phyloP scores from a whole-genome alignment of 208 protist species.

The Trypanosoma theileri region DNA sequence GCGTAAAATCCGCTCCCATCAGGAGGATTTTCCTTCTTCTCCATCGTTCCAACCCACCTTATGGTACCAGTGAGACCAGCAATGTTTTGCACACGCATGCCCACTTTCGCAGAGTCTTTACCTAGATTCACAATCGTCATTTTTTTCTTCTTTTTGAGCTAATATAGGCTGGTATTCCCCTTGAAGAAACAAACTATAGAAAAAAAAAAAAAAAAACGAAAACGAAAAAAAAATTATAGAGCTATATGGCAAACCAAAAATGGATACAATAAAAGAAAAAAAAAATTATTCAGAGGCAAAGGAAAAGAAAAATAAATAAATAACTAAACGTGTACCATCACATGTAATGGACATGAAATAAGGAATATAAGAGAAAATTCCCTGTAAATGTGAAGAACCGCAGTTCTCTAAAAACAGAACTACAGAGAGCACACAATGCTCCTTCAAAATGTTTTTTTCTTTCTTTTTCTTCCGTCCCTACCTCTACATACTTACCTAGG shows the following conservation, averaged over 20 bases:
- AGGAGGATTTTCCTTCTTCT: constrained; percentile 54
- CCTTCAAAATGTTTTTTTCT: not conserved
- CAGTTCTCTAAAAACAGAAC: constrained; percentile 3
- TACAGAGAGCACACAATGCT: not conserved
- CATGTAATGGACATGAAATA: constrained; percentile 11
- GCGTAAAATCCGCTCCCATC: constrained; percentile 51
- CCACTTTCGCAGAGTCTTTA: constrained; percentile 43
- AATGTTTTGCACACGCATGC: constrained; percentile 80
- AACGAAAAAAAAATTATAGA: constrained; percentile 18
- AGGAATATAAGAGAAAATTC: constrained; percentile 7
- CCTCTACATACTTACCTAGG: not conserved
- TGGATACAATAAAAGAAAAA: too few relatives aligned
- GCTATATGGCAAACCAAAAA: not conserved
- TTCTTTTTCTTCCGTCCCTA: not conserved
- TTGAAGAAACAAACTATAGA: not conserved
- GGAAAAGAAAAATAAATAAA: constrained; percentile 6
- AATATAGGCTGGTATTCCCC: too few relatives aligned
- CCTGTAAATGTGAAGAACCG: constrained; percentile 1
- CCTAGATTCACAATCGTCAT: constrained; percentile 19
- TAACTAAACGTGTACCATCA: not conserved
- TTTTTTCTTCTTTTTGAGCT: constrained; percentile 1
- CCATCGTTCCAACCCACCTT: constrained; percentile 58
- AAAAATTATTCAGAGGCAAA: not conserved
- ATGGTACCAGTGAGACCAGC: constrained; percentile 64
- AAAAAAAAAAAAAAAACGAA: constrained; percentile 20